phyloP scores from a whole-genome alignment of 1,284 basidiomycete genomes.

The Pulveroboletus sp. region DNA sequence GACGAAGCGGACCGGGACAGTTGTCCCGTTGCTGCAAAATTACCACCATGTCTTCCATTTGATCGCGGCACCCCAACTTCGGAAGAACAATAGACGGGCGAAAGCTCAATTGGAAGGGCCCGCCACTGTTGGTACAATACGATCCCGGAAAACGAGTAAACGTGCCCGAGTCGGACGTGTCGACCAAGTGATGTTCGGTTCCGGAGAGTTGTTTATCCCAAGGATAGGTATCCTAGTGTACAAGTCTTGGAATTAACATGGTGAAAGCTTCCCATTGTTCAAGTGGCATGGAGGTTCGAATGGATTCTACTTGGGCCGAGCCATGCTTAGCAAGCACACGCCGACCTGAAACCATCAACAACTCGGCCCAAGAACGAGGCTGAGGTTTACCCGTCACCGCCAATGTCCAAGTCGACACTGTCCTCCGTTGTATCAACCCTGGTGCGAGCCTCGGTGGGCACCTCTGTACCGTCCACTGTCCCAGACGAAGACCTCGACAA shows the following conservation, averaged over 20 bases:
- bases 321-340: constrained; percentile 21
- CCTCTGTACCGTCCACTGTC: constrained; percentile 61
- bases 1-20: constrained; percentile 16
- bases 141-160: not conserved
- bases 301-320: too few relatives aligned
- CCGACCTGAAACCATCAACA: constrained; percentile 7
- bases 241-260: too few relatives aligned
- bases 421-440: constrained; percentile 85
- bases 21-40: not conserved
- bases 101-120: not conserved
- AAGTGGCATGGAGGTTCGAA: too few relatives aligned
- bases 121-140: constrained; percentile 6
- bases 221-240: too few relatives aligned
- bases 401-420: constrained; percentile 46
- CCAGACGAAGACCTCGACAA: constrained; percentile 84
- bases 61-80: constrained; percentile 11
- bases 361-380: too few relatives aligned
- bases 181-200: too few relatives aligned
- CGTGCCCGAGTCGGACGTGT: not conserved
- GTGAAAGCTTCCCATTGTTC: too few relatives aligned
- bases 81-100: constrained; percentile 13
- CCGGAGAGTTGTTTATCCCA: too few relatives aligned
- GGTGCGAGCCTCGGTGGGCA: constrained; percentile 79
- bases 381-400: not conserved
- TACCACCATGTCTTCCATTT: constrained; percentile 21